Evolutionary conservation across 345 rosid genomes (phyloP).

Genomic region (Hirschfeldia incana): DNA sequence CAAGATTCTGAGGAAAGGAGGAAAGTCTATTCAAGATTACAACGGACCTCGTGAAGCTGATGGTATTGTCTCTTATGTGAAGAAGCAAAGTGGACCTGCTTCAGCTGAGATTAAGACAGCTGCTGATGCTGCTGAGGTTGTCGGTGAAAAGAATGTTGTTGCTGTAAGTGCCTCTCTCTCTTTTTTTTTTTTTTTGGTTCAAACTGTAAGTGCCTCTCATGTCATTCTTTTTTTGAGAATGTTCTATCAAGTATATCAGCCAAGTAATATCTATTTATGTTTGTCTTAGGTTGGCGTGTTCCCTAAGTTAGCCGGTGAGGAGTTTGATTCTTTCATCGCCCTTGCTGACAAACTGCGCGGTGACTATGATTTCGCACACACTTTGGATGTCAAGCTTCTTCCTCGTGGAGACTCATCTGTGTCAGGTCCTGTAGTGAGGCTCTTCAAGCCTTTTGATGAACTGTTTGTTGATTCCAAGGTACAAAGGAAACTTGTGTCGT

Average conservation of each 20-base stretch:
- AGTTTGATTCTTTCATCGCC: slow-evolving; percentile 69
- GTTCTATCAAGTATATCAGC: background rate
- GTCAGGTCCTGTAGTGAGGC: slow-evolving; percentile 82
- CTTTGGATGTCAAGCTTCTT: slow-evolving; percentile 81
- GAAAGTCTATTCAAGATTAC: slow-evolving; percentile 74
- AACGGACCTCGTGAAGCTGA: slow-evolving; percentile 97
- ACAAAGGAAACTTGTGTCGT: slow-evolving; percentile 12
- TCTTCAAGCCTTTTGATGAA: slow-evolving; percentile 97
- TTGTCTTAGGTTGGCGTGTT: slow-evolving; percentile 82
- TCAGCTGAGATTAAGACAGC: slow-evolving; percentile 69
- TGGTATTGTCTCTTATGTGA: slow-evolving; percentile 76
- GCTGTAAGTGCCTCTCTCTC: slow-evolving; percentile 52
- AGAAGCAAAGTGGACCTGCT: slow-evolving; percentile 94
- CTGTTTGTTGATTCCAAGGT: slow-evolving; percentile 81
- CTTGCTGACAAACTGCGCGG: slow-evolving; percentile 82
- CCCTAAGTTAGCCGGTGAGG: slow-evolving; percentile 81
- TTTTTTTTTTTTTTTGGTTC: no score
- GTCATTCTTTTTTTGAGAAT: no score
- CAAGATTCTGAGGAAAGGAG: slow-evolving; percentile 84
- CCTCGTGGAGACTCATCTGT: slow-evolving; percentile 86
- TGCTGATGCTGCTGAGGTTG: slow-evolving; percentile 58
- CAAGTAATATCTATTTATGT: background rate
- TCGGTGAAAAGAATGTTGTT: slow-evolving; percentile 64
- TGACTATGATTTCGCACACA: slow-evolving; percentile 87
- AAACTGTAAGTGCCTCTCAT: no score